Evolutionary conservation across 2,329 filamentous ascomycete species (phyloP).

Genomic region (Ascochyta rabiei): DNA sequence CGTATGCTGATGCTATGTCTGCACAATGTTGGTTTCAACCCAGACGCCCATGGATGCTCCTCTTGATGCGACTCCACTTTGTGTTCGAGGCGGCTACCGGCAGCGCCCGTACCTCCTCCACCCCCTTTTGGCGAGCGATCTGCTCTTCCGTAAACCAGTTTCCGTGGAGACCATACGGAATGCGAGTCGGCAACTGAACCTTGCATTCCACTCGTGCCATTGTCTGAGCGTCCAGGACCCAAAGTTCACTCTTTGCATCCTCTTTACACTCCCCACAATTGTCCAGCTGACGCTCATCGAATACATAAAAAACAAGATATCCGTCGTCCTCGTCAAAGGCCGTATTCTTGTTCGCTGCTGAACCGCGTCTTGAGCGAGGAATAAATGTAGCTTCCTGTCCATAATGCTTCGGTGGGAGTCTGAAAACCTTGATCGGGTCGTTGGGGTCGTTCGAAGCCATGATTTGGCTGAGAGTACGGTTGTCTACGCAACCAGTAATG

Average conservation of each 20-base stretch:
- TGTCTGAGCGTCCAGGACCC: conserved; percentile 68
- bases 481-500: conserved; percentile 68
- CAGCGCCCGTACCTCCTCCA: conserved; percentile 31
- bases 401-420: conserved; percentile 65
- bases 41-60: conserved; percentile 18
- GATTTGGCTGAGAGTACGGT: conserved; percentile 60
- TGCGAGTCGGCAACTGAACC: conserved; percentile 67
- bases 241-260: conserved; percentile 63
- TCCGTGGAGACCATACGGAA: conserved; percentile 69
- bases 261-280: conserved; percentile 53
- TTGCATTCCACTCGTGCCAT: conserved; percentile 67
- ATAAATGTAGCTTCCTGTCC: conserved; percentile 73
- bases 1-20: neutral
- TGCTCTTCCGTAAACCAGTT: conserved; percentile 47
- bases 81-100: conserved; percentile 15
- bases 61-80: conserved; percentile 18
- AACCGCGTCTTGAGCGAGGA: conserved; percentile 38
- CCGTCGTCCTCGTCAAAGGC: conserved; percentile 65
- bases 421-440: conserved; percentile 67
- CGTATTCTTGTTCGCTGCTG: neutral
- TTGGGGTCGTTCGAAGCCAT: conserved; percentile 48
- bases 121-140: conserved; percentile 38
- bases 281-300: conserved; percentile 71
- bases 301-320: conserved; percentile 71
- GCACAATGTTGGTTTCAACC: conserved; percentile 9